These are phyloP conservation scores for Ambrosiella beaveri DNA, from an alignment of 2,329 filamentous ascomycete species.

Conservation along the genomic window DNA sequence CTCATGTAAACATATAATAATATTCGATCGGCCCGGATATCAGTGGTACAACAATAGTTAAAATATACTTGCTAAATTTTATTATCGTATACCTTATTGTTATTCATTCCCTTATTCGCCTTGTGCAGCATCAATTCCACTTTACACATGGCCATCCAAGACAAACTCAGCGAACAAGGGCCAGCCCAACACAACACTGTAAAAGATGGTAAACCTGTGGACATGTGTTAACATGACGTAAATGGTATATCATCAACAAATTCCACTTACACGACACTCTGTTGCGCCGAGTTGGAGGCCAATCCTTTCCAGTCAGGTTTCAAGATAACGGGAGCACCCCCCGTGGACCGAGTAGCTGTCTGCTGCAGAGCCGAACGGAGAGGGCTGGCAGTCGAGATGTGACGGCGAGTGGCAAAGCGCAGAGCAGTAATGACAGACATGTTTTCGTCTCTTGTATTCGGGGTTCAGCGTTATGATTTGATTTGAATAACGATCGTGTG, in stretches of 20 bases:
- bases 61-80: neutral
- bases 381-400: slow-evolving; percentile 20
- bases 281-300: slow-evolving; percentile 6
- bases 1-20: no score
- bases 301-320: slow-evolving; percentile 20
- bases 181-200: slow-evolving; percentile 22
- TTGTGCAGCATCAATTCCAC: no score
- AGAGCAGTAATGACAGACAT: slow-evolving; percentile 13
- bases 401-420: slow-evolving; percentile 19
- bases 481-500: neutral
- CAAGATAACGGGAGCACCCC: slow-evolving; percentile 19
- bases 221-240: neutral
- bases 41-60: no score
- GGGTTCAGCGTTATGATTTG: neutral
- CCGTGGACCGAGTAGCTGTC: slow-evolving; percentile 19
- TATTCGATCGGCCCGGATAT: no score
- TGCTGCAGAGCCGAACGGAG: slow-evolving; percentile 16
- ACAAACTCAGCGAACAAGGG: slow-evolving; percentile 18
- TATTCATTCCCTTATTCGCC: neutral
- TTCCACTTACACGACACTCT: neutral
- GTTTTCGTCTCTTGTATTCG: neutral
- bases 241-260: neutral
- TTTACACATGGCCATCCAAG: slow-evolving; percentile 19
- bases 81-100: neutral
- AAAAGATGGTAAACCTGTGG: slow-evolving; percentile 21